These are phyloP conservation scores for Fraxinus cuspidata DNA, from an alignment of 257 asterid species.

Conservation along the genomic window DNA sequence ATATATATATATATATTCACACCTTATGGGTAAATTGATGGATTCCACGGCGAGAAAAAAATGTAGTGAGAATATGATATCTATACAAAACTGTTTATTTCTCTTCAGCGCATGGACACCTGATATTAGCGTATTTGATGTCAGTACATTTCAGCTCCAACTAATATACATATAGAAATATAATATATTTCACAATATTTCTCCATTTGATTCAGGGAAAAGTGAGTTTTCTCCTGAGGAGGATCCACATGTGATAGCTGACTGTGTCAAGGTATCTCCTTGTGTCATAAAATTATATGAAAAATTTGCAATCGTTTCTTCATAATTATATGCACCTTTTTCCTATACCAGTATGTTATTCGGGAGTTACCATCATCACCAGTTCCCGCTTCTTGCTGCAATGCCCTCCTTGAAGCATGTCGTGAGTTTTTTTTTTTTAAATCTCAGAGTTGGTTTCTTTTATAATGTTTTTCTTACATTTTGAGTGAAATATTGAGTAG, in stretches of 20 bases:
- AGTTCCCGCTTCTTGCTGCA: constrained; percentile 99
- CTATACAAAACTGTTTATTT: background rate
- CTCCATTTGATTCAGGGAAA: constrained; percentile 58
- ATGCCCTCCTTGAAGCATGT: constrained; percentile 91
- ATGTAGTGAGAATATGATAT: background rate
- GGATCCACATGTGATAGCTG: constrained; percentile 96
- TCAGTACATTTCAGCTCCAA: constrained; percentile 20
- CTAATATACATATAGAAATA: background rate
- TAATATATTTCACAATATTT: constrained; percentile 10
- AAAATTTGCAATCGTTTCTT: constrained; percentile 17
- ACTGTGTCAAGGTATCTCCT: constrained; percentile 84
- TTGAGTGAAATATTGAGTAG: constrained; percentile 16
- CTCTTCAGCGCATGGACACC: background rate
- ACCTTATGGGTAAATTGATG: background rate
- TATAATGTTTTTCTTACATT: constrained; percentile 15
- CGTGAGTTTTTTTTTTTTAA: constrained; percentile 53
- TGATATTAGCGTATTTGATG: background rate
- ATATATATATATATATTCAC: background rate
- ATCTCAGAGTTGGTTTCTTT: constrained; percentile 11
- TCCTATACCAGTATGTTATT: constrained; percentile 67
- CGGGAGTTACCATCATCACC: constrained; percentile 99
- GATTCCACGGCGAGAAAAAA: background rate
- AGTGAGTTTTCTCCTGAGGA: constrained; percentile 75
- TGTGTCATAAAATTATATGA: constrained; percentile 20
- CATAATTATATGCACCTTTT: constrained; percentile 22